A percentile compares a stretch with the other conserved stretches of the same genome.
Evolutionary conservation across 768 basidiomycete genomes (phyloP).

Genomic region (Rhizopogon vesiculosus): DNA sequence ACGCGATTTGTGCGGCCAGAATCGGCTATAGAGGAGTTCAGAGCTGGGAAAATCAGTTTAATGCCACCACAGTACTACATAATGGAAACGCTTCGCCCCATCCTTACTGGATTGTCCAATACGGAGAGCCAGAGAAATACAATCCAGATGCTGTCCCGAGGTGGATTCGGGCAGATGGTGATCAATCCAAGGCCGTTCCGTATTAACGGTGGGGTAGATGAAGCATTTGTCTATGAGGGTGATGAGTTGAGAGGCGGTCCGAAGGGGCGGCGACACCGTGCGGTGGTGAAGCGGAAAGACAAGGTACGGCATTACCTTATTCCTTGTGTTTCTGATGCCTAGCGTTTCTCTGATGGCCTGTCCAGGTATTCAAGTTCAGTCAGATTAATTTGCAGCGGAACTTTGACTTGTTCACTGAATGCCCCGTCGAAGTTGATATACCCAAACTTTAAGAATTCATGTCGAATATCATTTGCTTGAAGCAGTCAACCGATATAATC

Average conservation of each 20-base stretch:
- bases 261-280: slow-evolving; percentile 56
- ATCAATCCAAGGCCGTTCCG: slow-evolving; percentile 45
- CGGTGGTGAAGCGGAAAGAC: slow-evolving; percentile 40
- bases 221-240: slow-evolving; percentile 60
- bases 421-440: not conserved
- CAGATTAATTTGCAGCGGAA: slow-evolving; percentile 56
- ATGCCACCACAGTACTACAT: slow-evolving; percentile 79
- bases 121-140: slow-evolving; percentile 42
- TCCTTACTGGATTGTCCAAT: slow-evolving; percentile 39
- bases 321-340: slow-evolving; percentile 18
- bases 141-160: slow-evolving; percentile 42
- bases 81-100: slow-evolving; percentile 51
- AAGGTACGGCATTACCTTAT: slow-evolving; percentile 32
- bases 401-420: slow-evolving; percentile 59
- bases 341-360: not conserved
- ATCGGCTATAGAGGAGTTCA: slow-evolving; percentile 48
- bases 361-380: slow-evolving; percentile 35
- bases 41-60: slow-evolving; percentile 45
- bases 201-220: slow-evolving; percentile 39
- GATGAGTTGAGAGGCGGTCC: slow-evolving; percentile 64
- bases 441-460: not conserved
- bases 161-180: slow-evolving; percentile 58
- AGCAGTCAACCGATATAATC: not conserved
- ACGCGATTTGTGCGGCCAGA: slow-evolving; percentile 61
- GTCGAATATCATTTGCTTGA: not conserved